A percentile compares a stretch with the other conserved stretches of the same genome.
These are phyloP conservation scores for Castanospermum australe DNA, from an alignment of 306 rosid species.

Conservation along the genomic window DNA sequence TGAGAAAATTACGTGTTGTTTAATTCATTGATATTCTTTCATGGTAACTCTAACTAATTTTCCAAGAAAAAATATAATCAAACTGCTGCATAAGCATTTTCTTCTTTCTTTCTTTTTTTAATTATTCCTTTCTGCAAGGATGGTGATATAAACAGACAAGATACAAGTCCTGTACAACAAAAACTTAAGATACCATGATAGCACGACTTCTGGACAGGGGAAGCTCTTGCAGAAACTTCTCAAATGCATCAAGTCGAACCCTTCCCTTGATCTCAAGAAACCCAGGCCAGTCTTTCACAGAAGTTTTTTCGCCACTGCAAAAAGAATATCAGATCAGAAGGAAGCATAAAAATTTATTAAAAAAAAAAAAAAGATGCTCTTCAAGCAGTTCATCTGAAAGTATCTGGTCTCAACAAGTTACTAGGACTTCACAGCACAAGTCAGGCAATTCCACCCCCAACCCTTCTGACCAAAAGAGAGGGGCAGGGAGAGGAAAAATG, in stretches of 20 bases:
- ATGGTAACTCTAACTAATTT: no score
- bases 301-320: conserved; percentile 83
- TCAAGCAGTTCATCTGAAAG: neutral
- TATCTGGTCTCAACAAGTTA: neutral
- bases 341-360: no score
- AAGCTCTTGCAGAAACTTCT: conserved; percentile 89
- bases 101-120: neutral
- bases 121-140: conserved; percentile 3
- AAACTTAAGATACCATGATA: conserved; percentile 84
- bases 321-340: conserved; percentile 18
- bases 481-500: no score
- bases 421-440: neutral
- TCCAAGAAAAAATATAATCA: no score
- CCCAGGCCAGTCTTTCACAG: conserved; percentile 80
- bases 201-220: conserved; percentile 92
- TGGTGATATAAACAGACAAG: conserved; percentile 10
- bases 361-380: neutral
- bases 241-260: conserved; percentile 89
- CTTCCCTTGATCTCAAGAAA: conserved; percentile 93
- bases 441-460: neutral
- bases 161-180: conserved; percentile 40
- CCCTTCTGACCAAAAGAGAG: neutral
- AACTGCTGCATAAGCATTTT: neutral
- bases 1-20: no score
- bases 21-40: no score